These are phyloP conservation scores for Cochliopodium minus DNA, from an alignment of 208 protist species.

Conservation along the genomic window DNA sequence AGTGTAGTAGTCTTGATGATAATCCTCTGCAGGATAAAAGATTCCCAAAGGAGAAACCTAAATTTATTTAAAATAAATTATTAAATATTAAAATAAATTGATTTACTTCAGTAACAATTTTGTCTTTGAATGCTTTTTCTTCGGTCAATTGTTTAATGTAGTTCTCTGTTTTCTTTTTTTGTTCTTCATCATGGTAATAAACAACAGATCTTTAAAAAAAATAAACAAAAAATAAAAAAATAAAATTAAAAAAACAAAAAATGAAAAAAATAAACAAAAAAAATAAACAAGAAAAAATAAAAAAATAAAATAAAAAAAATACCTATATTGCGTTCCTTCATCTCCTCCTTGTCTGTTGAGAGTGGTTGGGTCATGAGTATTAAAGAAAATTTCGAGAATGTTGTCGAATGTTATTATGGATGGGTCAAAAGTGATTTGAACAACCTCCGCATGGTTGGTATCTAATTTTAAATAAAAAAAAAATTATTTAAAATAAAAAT, in stretches of 20 bases:
- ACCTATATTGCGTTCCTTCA: constrained; percentile 69
- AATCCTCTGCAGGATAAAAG: constrained; percentile 61
- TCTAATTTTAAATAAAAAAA: too few species aligned
- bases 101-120: constrained; percentile 44
- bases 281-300: background rate
- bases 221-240: background rate
- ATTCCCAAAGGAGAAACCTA: constrained; percentile 34
- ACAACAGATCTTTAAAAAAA: constrained; percentile 65
- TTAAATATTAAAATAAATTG: too few species aligned
- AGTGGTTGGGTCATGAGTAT: constrained; percentile 77
- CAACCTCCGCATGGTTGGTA: constrained; percentile 83
- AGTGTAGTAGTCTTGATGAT: constrained; percentile 70
- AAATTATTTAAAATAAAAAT: too few species aligned
- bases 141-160: constrained; percentile 53
- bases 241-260: background rate
- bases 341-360: constrained; percentile 64
- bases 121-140: constrained; percentile 27
- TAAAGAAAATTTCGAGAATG: constrained; percentile 71
- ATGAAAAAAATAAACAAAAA: background rate
- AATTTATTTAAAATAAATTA: too few species aligned
- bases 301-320: background rate
- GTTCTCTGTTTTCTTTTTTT: constrained; percentile 46
- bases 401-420: constrained; percentile 50
- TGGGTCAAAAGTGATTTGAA: constrained; percentile 61
- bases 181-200: constrained; percentile 63